Evolutionary conservation across 1,284 basidiomycete genomes (phyloP).

Genomic region (Cryptococcus amylolentus): DNA sequence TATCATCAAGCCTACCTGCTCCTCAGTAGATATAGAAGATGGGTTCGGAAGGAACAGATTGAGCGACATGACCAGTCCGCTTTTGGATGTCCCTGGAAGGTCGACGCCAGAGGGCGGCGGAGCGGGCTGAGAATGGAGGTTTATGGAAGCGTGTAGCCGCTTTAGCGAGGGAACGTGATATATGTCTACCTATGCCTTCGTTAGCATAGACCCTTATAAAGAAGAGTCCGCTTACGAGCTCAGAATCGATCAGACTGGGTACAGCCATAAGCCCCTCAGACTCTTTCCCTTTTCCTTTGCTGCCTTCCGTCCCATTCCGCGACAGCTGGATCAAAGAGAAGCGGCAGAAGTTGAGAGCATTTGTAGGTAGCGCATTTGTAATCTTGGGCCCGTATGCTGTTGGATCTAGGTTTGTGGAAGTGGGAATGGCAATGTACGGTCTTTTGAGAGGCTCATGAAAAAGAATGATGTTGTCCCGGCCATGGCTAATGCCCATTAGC

Average conservation of each 20-base stretch:
- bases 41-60: slow-evolving; percentile 54
- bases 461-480: slow-evolving; percentile 63
- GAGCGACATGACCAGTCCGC: slow-evolving; percentile 78
- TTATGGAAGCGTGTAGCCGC: slow-evolving; percentile 67
- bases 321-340: slow-evolving; percentile 58
- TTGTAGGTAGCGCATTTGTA: slow-evolving; percentile 70
- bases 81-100: slow-evolving; percentile 2
- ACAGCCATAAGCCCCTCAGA: slow-evolving; percentile 63
- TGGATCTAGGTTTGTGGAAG: slow-evolving; percentile 49
- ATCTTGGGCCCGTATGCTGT: slow-evolving; percentile 36
- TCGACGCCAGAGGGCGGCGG: slow-evolving; percentile 3
- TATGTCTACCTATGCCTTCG: slow-evolving; percentile 64
- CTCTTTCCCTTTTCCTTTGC: slow-evolving; percentile 21
- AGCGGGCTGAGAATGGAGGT: slow-evolving; percentile 12
- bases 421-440: slow-evolving; percentile 56
- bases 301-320: not conserved
- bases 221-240: slow-evolving; percentile 57
- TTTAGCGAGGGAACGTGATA: slow-evolving; percentile 64
- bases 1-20: slow-evolving; percentile 58
- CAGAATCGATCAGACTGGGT: slow-evolving; percentile 81
- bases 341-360: slow-evolving; percentile 83
- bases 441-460: slow-evolving; percentile 53
- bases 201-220: not conserved
- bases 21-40: slow-evolving; percentile 25
- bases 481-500: slow-evolving; percentile 60